Percentiles rank a stretch among this genome's conserved stretches.
Evolutionary conservation across 768 basidiomycete species (phyloP).

Genomic region (Rhizopogon salebrosus): DNA sequence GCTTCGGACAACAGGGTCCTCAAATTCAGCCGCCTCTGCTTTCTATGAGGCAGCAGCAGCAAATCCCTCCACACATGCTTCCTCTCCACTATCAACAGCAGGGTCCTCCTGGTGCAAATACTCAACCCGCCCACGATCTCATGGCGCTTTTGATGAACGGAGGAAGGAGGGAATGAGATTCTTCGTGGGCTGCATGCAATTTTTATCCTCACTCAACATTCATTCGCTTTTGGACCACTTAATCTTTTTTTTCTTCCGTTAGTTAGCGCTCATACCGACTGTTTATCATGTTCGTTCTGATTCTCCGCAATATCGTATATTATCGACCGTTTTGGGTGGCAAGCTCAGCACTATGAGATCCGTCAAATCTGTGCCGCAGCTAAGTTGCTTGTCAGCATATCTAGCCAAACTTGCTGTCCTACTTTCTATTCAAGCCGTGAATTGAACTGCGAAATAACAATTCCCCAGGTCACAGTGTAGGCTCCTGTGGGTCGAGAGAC

Average conservation of each 20-base stretch:
- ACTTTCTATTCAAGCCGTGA: too few species aligned
- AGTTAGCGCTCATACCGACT: slow-evolving; percentile 24
- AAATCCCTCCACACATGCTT: slow-evolving; percentile 47
- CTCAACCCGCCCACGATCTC: slow-evolving; percentile 64
- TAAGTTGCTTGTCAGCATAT: too few species aligned
- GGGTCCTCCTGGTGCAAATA: slow-evolving; percentile 41
- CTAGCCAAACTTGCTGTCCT: too few species aligned
- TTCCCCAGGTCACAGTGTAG: too few species aligned
- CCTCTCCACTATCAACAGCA: slow-evolving; percentile 62
- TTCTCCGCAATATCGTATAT: slow-evolving; percentile 9
- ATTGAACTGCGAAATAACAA: too few species aligned
- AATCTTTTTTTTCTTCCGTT: slow-evolving; percentile 18
- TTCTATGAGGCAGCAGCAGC: slow-evolving; percentile 38
- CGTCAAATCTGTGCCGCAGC: too few species aligned
- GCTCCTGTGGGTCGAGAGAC: too few species aligned
- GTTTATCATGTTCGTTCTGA: slow-evolving; percentile 17
- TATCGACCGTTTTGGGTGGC: slow-evolving; percentile 17
- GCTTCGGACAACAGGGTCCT: slow-evolving; percentile 29
- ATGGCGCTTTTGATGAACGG: slow-evolving; percentile 84
- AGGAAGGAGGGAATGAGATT: slow-evolving; percentile 53
- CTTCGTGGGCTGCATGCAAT: slow-evolving; percentile 7
- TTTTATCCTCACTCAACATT: slow-evolving; percentile 8
- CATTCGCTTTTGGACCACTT: slow-evolving; percentile 19
- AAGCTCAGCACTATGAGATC: too few species aligned
- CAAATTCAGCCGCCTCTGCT: slow-evolving; percentile 27